Base-by-base conservation (phyloP, 768 basidiomycete genomes). In the Cystofilobasidium capitatum region DNA sequence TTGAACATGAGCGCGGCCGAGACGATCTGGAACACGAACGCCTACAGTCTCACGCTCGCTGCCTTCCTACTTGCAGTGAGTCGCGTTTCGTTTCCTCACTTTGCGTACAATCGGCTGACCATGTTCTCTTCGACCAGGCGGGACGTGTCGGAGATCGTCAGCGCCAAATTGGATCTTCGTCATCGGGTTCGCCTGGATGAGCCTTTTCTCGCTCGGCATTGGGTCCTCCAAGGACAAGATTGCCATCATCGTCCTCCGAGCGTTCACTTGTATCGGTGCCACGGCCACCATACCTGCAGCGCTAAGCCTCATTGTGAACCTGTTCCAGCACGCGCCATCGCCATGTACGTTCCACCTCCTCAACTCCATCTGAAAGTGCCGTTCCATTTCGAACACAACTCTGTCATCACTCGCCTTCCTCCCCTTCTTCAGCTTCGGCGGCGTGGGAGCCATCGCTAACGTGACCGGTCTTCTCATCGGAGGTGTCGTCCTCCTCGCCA, bases 191-290 rank as follows among this genome's bases (percentile, higher is more conserved):
- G 65, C 72, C 62, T 73, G 73, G 60, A 69, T 76, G 40, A 55
- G 64, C 16, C 47, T 74, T 45, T 73, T 75, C 73, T 74, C 72
- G 68, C 70, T 76, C 29, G 72, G 73, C 72, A 72, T 74, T 54
- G 73, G 71, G 10, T 75, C 74, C 70, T 74, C 73, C 73, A 70
- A 36, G 9, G 58, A 76, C 64, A 67, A 74, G 63, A 72, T 72
- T 59, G 74, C 74, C 17, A 73, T 77, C 69, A 74, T 73, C 58
- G 70, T 76, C 61, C 71, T 77, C 2, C 73, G 76, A 62, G 74
- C 76, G 1, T 60, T 77, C 54, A 72, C 72, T 0, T 75, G 73
- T 12, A 65, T 76, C 13, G 62, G 74, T 37, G 76, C 74, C 26
- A 71, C 73, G 4, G 64, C 73, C 62, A 75, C 69, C 8, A 71